Evolutionary conservation across 495 filamentous ascomycete species (phyloP).

Genomic region (Endocarpon pusillum): DNA sequence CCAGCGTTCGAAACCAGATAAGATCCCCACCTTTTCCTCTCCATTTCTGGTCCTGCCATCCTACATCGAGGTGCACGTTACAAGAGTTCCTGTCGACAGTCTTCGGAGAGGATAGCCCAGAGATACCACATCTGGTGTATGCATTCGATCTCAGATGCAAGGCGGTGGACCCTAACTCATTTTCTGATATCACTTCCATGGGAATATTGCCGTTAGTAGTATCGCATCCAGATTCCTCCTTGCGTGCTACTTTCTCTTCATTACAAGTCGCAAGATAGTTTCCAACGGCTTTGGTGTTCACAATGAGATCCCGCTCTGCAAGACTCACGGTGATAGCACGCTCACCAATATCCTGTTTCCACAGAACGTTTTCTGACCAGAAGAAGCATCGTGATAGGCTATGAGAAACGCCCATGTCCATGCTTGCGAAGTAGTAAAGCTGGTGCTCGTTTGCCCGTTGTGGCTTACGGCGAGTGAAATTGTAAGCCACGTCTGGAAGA

Average conservation of each 20-base stretch:
- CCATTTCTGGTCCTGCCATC: conserved; percentile 28
- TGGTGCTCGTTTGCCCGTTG: conserved; percentile 41
- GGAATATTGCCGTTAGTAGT: no score
- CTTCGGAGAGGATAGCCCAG: no score
- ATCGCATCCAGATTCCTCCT: no score
- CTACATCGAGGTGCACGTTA: no score
- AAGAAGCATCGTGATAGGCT: conserved; percentile 45
- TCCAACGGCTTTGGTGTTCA: conserved; percentile 38
- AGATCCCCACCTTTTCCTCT: conserved; percentile 36
- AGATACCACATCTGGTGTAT: no score
- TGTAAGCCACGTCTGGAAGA: conserved; percentile 52
- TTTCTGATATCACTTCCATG: no score
- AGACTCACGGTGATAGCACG: conserved; percentile 33
- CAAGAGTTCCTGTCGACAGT: no score
- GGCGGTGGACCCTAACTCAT: no score
- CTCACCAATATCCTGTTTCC: conserved; percentile 39
- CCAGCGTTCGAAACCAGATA: conserved; percentile 41
- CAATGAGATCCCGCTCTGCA: conserved; percentile 44
- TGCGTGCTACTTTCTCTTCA: conserved; percentile 8
- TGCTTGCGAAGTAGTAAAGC: conserved; percentile 50
- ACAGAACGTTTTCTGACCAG: conserved; percentile 49
- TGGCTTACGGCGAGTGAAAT: conserved; percentile 42
- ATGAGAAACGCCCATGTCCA: conserved; percentile 43
- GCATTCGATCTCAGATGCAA: no score
- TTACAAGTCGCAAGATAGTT: conserved; percentile 37